Conservation (phyloP, 2,329 filamentous ascomycete species). For the Podosphaera xanthii region DNA sequence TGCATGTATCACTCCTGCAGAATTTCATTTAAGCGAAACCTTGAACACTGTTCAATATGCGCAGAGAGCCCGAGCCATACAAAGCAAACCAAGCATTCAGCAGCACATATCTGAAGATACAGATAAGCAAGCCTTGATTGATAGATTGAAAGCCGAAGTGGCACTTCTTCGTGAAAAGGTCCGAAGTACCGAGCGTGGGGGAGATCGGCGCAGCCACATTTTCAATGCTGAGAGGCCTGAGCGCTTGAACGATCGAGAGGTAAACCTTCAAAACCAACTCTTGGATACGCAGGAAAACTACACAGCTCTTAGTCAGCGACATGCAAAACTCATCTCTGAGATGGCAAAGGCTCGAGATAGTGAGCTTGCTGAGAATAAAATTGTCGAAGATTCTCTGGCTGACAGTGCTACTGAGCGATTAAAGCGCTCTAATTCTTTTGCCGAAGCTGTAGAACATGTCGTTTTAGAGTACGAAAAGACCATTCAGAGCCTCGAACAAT, state of each 20-base stretch:
- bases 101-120: constrained; percentile 57
- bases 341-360: constrained; percentile 67
- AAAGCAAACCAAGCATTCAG: constrained; percentile 93
- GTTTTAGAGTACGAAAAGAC: constrained; percentile 97
- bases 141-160: constrained; percentile 80
- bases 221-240: constrained; percentile 49
- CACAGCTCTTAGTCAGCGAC: constrained; percentile 67
- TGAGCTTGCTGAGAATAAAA: constrained; percentile 34
- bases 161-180: constrained; percentile 87
- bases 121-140: constrained; percentile 85
- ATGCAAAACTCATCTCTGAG: constrained; percentile 87
- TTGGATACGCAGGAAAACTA: constrained; percentile 91
- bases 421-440: constrained; percentile 88
- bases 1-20: constrained; percentile 86
- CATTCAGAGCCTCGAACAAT: constrained; percentile 79
- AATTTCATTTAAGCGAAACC: constrained; percentile 94
- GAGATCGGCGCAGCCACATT: constrained; percentile 27
- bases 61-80: constrained; percentile 82
- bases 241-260: constrained; percentile 61
- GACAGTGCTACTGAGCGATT: constrained; percentile 69
- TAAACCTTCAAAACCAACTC: constrained; percentile 80
- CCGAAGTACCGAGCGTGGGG: constrained; percentile 52
- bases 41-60: constrained; percentile 96
- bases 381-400: constrained; percentile 37
- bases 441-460: constrained; percentile 85